A percentile compares a stretch with the other conserved stretches of the same genome.
Evolutionary conservation across 768 basidiomycete species (phyloP).

Genomic region (Russula sp.): DNA sequence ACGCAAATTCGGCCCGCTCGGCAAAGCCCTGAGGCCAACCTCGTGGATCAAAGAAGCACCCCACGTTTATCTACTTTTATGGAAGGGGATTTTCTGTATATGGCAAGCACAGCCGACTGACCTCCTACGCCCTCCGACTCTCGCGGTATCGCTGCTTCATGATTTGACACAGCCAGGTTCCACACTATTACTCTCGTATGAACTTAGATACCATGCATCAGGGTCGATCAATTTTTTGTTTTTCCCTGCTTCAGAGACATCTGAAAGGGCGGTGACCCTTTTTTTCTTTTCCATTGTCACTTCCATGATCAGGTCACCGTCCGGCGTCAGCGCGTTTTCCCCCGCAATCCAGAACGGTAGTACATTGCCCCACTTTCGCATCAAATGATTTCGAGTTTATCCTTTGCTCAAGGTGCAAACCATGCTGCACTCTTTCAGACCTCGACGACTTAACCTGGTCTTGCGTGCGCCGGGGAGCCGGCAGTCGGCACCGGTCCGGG

Average conservation of each 20-base stretch:
- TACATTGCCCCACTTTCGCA: neutral
- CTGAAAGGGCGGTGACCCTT: neutral
- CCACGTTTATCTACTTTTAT: neutral
- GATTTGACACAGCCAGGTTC: neutral
- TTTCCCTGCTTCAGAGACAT: neutral
- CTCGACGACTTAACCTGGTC: neutral
- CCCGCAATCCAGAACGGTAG: neutral
- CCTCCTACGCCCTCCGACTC: neutral
- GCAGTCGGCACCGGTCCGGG: neutral
- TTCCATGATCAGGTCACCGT: neutral
- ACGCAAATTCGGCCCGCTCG: neutral
- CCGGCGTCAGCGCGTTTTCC: neutral
- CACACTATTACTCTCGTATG: neutral
- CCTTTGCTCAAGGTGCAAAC: neutral
- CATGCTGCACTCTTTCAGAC: neutral
- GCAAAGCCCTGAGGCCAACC: neutral
- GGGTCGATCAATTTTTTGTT: too few relatives aligned
- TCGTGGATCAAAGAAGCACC: neutral
- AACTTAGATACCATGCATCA: neutral
- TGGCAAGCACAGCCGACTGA: neutral
- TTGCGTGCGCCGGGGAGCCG: constrained; percentile 5
- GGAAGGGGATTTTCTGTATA: neutral
- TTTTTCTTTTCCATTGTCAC: neutral
- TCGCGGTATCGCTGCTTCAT: neutral
- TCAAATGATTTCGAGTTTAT: neutral